A percentile compares a stretch with the other conserved stretches of the same genome.
These are phyloP conservation scores for Hypoxylon fuscum DNA, from an alignment of 495 filamentous ascomycete genomes.

Conservation along the genomic window DNA sequence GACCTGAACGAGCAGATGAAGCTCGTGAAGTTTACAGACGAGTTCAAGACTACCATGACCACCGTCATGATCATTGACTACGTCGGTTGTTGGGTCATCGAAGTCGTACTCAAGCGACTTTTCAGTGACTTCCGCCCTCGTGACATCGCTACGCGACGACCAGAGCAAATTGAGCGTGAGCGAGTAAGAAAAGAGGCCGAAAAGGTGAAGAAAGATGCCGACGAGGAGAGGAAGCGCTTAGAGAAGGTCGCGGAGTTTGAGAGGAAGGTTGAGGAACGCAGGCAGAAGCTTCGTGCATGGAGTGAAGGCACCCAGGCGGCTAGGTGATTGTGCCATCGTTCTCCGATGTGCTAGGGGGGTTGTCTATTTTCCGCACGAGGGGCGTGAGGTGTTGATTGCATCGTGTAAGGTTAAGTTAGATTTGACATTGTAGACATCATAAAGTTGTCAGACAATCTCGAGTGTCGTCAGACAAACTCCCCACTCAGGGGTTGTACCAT, in stretches of 20 bases:
- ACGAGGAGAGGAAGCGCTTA: slow-evolving; percentile 60
- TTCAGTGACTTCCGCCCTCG: slow-evolving; percentile 95
- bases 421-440: slow-evolving; percentile 29
- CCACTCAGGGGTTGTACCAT: too few relatives aligned
- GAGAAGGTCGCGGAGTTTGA: slow-evolving; percentile 63
- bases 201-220: slow-evolving; percentile 60
- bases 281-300: slow-evolving; percentile 42
- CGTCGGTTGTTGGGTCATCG: slow-evolving; percentile 85
- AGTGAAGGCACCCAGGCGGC: slow-evolving; percentile 16
- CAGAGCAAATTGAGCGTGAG: slow-evolving; percentile 88
- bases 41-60: slow-evolving; percentile 91
- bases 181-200: slow-evolving; percentile 70
- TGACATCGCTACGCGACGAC: slow-evolving; percentile 87
- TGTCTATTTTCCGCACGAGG: neutral
- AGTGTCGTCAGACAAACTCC: too few relatives aligned
- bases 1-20: slow-evolving; percentile 94
- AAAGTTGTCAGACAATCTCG: too few relatives aligned
- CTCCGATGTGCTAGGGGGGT: too few relatives aligned
- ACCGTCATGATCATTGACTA: slow-evolving; percentile 89
- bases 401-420: slow-evolving; percentile 4
- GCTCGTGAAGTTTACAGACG: slow-evolving; percentile 88
- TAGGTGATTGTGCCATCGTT: too few relatives aligned
- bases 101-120: slow-evolving; percentile 82
- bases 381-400: neutral
- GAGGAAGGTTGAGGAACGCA: slow-evolving; percentile 52